Evolutionary conservation across 1,139 yeast species (phyloP), one percentile per base, ranked within the genome.

Genomic region (Zygoascus sp.): DNA sequence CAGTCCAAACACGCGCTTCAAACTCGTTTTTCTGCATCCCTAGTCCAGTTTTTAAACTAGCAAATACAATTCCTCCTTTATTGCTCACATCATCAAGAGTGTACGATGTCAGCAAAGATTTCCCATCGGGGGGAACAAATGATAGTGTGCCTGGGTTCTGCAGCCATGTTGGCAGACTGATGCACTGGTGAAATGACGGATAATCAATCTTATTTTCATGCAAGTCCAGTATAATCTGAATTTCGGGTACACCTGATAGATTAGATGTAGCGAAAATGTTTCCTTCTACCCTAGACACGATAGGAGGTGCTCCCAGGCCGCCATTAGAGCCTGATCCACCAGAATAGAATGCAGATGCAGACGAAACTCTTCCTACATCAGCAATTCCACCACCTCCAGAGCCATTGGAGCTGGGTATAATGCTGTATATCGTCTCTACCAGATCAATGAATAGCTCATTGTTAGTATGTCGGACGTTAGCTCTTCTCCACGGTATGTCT

Each of bases 81-180:
- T 23, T 35, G 16, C 50, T 48, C 8, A 35, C 39, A 25, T 49
- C 42, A 8, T 85, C 86, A 27, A 85, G 64, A 5, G 76, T 71
- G 61, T 92, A 92, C 20, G 76, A 69, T 74, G 83, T 76, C 16
- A 92, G 64, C 4, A 76, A 72, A 36, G 81, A 78, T 52, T 71
- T 75, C 3, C 95, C 97, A 63, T 92, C 97, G 0, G 97, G 96
- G 2, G 98, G 98, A 17, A 85, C 75, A 58, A 90, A 87, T 13
- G 80, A 71, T 37, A 89, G 61, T 0, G 69, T 57, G 11, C 64
- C 67, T 3, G 65, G 65, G 13, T 48, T 50, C 32, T 53, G 51
- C 11, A 53, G 42, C 67, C 70, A 68, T 27, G 49, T 54, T 9
- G 51, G 50, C 15, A 55, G 50, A n/a, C 65, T 61, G 1, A 84